Base-by-base conservation (phyloP, 805 yeast genomes). In the Teunomyces funiuensis region DNA sequence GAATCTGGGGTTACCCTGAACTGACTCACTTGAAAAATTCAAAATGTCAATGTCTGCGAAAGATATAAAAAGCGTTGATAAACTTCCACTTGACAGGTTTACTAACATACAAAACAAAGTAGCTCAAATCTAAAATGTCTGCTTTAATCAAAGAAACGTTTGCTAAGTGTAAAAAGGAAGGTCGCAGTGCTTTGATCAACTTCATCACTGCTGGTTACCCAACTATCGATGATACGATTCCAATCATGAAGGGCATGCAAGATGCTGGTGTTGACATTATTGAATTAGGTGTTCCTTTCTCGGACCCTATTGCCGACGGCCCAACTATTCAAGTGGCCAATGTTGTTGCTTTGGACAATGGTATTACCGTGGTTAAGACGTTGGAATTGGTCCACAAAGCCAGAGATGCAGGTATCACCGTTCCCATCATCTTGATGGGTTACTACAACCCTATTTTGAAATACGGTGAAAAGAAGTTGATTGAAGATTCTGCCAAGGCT, bases 301-400 rank as follows among this genome's bases (percentile, higher is more conserved):
- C 96, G 16, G 99, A 93, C 62, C 99, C 99, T 28, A 89, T 93
- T 61, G 99, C 98, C 25, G 99, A 93, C 64, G 99, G 99, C 36
- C 96, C 98, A 28, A 88, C 96, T 13, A 93, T 93, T 56, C 99
- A 93, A 69, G 81, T 72, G 25, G 88, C 98, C 28, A 90, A 90
- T 68, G 79, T 78, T 15, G 71, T 69, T n/a, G 93, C 99, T 14
- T 74, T 93, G 49, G 74, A 78, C 18, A 91, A 93, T 55, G 95
- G 95, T 10, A 79, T 89, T 45, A 83, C 88, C 22, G 81, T 88
- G 48, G 60, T 69, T 6, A 72, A 74, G 55, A 82, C 88, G 50
- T 67, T 93, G 45, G 89, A 85, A 11, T 60, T 88, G 33, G 87
- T 93, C 18, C 65, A 71, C 44, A 59, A 77, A 51, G 97, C 98